Evolutionary conservation across 306 rosid species (phyloP).

Genomic region (Lupinus albus): DNA sequence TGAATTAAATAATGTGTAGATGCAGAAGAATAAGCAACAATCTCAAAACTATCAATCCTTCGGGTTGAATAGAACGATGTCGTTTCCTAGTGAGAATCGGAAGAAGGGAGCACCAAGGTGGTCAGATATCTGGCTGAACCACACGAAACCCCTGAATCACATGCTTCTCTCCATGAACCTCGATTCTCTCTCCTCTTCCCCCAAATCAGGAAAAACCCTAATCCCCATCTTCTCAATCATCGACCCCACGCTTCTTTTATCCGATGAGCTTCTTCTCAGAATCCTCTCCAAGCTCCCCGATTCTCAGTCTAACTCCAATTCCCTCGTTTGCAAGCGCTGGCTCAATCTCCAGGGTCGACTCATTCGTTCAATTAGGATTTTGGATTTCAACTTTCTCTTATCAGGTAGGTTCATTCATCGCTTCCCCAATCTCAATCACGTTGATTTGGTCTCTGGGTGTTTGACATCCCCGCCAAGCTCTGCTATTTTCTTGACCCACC

Average conservation of each 20-base stretch:
- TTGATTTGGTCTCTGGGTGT: slow-evolving; percentile 67
- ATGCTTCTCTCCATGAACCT: slow-evolving; percentile 68
- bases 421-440: slow-evolving; percentile 78
- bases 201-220: slow-evolving; percentile 37
- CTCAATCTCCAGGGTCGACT: slow-evolving; percentile 78
- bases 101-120: slow-evolving; percentile 47
- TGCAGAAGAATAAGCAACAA: neutral
- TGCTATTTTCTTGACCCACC: slow-evolving; percentile 54
- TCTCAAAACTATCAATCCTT: neutral
- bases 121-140: slow-evolving; percentile 75
- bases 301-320: slow-evolving; percentile 59
- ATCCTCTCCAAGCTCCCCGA: slow-evolving; percentile 66
- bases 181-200: slow-evolving; percentile 51
- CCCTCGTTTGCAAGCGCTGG: slow-evolving; percentile 92
- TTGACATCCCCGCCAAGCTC: slow-evolving; percentile 57
- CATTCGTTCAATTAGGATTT: slow-evolving; percentile 59
- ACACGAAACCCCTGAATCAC: slow-evolving; percentile 52
- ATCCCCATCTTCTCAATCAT: slow-evolving; percentile 46
- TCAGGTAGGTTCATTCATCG: slow-evolving; percentile 79
- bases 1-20: neutral
- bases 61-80: slow-evolving; percentile 43
- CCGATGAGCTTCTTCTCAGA: slow-evolving; percentile 67
- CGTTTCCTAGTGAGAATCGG: slow-evolving; percentile 48
- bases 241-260: slow-evolving; percentile 62
- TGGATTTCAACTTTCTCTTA: slow-evolving; percentile 74